These are phyloP conservation scores for Phytophthora vignae DNA, from an alignment of 352 stramenopile genomes.

Conservation along the genomic window DNA sequence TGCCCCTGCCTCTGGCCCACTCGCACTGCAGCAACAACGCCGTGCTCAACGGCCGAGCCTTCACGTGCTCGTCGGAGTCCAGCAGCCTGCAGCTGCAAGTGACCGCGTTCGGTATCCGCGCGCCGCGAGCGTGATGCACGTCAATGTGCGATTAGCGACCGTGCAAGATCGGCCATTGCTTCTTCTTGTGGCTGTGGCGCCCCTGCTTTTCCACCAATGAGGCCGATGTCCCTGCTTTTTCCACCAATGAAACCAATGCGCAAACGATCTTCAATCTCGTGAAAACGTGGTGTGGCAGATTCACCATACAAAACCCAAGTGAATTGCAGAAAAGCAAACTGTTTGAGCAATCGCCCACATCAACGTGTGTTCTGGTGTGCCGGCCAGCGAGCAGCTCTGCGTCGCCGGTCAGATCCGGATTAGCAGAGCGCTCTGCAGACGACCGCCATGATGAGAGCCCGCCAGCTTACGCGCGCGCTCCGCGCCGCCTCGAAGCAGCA, in stretches of 20 bases:
- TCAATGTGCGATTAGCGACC: background rate
- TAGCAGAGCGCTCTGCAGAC: conserved; percentile 6
- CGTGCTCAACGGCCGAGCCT: conserved; percentile 21
- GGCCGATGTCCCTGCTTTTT: background rate
- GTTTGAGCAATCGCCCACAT: conserved; percentile 38
- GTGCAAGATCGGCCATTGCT: conserved; percentile 4
- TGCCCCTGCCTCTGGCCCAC: conserved; percentile 31
- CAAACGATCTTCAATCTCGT: conserved; percentile 12
- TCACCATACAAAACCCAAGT: conserved; percentile 11
- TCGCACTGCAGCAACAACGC: conserved; percentile 49
- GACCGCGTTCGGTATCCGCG: conserved; percentile 29
- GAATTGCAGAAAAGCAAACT: background rate
- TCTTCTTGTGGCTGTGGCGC: conserved; percentile 39
- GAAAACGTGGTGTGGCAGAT: background rate
- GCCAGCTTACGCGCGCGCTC: conserved; percentile 54
- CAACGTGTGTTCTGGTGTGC: conserved; percentile 29
- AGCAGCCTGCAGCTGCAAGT: conserved; percentile 46
- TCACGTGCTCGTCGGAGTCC: conserved; percentile 36
- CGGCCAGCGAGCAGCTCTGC: background rate
- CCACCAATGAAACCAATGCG: conserved; percentile 1
- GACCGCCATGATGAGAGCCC: conserved; percentile 48
- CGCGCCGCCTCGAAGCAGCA: conserved; percentile 35
- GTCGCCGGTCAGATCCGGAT: conserved; percentile 40
- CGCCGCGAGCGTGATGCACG: conserved; percentile 2
- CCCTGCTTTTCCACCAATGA: conserved; percentile 31